Evolutionary conservation across 2,329 filamentous ascomycete genomes (phyloP), one percentile per base, ranked within the genome.

Genomic region (Monosporascus cannonballus): DNA sequence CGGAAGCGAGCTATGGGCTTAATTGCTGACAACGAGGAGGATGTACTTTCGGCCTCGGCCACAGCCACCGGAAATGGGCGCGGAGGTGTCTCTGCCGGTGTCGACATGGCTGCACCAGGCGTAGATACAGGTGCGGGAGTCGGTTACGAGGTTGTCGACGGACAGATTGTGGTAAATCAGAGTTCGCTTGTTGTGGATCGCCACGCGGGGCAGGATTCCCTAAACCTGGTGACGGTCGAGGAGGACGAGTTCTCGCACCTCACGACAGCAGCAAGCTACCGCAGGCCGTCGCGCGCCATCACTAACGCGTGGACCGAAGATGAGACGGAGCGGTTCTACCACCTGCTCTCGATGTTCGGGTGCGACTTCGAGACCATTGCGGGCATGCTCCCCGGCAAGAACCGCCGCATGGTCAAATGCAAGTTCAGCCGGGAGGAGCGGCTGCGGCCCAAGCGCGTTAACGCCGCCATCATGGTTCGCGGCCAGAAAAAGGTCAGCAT

Each of bases 361-460:
- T 93, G 88, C 1, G 89, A 93, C 66, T 95, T 94, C 65, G 80
- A 86, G 66, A 89, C 89, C 71, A 91, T 95, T 61, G 79, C 81
- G 54, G 81, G 83, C 61, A 84, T 91, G 78, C 92, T 95, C 63
- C 81, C 84, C 1, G 79, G 81, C 57, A 84, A 86, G 63, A 87
- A 81, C 54, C 79, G 90, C 18, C 80, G 85, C 34, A 83, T 89
- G 67, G 79, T 94, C 71, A 93, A 93, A 72, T 79, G 86, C 58
- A 94, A 94, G 67, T 94, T 90, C 71, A 88, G 86, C 62, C 84
- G 86, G 55, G 90, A 94, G 70, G 89, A 94, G 70, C 77, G 82
- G 36, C 74, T 81, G 50, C 78, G 86, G 57, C 84, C 87, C 0
- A 70, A 73, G 3, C 78, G 81, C 56, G 77, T 95, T 59, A 83